A percentile compares a stretch with the other conserved stretches of the same genome.
Evolutionary conservation across 192 early-diverging fungal species (phyloP).

Genomic region (Entophlyctis luteolus): DNA sequence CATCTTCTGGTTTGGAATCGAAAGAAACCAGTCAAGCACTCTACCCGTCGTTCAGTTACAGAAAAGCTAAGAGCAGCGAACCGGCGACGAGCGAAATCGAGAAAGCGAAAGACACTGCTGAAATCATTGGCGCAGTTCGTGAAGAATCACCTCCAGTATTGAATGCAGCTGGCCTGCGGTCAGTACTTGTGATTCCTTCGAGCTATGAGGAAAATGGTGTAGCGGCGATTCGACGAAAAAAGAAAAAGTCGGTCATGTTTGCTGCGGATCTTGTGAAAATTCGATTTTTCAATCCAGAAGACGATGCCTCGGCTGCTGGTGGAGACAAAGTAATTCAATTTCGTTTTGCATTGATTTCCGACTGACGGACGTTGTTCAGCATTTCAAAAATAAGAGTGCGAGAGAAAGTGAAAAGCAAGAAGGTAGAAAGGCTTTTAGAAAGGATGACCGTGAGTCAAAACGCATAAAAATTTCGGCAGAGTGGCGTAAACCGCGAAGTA

Average conservation of each 20-base stretch:
- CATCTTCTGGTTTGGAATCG: too few relatives aligned
- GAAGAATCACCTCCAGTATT: too few relatives aligned
- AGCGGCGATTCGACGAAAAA: slow-evolving; percentile 5
- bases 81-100: too few relatives aligned
- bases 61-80: neutral
- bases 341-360: neutral
- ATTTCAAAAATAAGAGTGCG: slow-evolving; percentile 11
- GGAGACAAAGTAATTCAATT: neutral
- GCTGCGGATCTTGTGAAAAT: slow-evolving; percentile 10
- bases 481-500: neutral
- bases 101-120: too few relatives aligned
- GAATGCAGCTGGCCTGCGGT: too few relatives aligned
- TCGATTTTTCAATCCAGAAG: slow-evolving; percentile 4
- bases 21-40: neutral
- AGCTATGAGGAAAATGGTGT: too few relatives aligned
- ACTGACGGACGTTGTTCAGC: too few relatives aligned
- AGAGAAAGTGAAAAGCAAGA: slow-evolving; percentile 9
- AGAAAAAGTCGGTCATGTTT: slow-evolving; percentile 2
- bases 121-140: too few relatives aligned
- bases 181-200: too few relatives aligned
- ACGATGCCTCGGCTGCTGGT: neutral
- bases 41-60: neutral
- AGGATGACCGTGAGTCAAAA: neutral
- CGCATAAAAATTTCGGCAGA: neutral
- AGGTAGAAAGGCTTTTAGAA: slow-evolving; percentile 3